phyloP scores from a whole-genome alignment of 108 stramenopile species.

The Schizochytrium sp. region DNA sequence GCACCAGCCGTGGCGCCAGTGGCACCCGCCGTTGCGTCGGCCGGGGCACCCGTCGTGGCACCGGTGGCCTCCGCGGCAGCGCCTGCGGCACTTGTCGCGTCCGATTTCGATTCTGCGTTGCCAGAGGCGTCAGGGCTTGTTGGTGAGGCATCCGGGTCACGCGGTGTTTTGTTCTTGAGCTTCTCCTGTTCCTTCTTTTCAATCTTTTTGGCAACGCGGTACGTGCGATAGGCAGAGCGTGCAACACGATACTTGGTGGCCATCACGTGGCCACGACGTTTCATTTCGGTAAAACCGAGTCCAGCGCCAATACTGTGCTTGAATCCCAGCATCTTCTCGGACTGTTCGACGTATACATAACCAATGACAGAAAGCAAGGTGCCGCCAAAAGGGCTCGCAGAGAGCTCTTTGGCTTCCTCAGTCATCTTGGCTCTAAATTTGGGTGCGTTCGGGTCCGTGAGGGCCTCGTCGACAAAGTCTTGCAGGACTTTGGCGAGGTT shows the following conservation, averaged over 20 bases:
- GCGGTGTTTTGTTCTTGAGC: background rate
- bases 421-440: background rate
- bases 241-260: constrained; percentile 6
- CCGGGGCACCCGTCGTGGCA: background rate
- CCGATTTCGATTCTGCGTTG: too few relatives aligned
- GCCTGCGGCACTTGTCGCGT: too few relatives aligned
- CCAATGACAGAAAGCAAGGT: background rate
- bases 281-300: background rate
- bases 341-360: background rate
- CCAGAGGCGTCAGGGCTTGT: background rate
- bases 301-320: constrained; percentile 11
- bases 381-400: background rate
- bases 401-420: constrained; percentile 13
- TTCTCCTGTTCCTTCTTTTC: constrained; percentile 11
- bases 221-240: background rate
- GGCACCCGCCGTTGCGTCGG: background rate
- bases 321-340: background rate
- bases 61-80: background rate
- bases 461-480: background rate
- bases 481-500: background rate
- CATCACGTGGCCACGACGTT: background rate
- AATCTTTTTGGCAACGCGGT: background rate
- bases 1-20: background rate
- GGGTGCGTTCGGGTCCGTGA: background rate
- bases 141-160: background rate